A percentile compares a stretch with the other conserved stretches of the same genome.
Evolutionary conservation across 2,329 filamentous ascomycete species (phyloP).

Genomic region (Hymenoscyphus albidus): DNA sequence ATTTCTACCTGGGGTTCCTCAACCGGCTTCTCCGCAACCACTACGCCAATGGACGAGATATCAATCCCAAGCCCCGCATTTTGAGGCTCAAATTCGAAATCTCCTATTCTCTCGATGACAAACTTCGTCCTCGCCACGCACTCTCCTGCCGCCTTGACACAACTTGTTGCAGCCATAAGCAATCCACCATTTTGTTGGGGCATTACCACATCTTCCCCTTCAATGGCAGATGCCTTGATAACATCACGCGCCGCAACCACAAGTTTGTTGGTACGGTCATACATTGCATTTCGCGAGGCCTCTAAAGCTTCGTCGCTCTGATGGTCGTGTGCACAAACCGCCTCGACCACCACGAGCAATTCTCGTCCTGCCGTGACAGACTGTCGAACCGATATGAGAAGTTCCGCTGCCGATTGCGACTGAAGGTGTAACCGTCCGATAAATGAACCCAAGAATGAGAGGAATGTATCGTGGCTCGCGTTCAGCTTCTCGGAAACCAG

Average conservation of each 20-base stretch:
- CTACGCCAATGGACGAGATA: conserved; percentile 36
- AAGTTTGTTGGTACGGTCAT: conserved; percentile 72
- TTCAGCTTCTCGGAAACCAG: conserved; percentile 81
- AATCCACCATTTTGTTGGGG: conserved; percentile 74
- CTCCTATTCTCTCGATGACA: conserved; percentile 83
- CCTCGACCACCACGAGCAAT: conserved; percentile 74
- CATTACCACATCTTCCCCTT: conserved; percentile 71
- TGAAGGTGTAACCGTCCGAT: conserved; percentile 87
- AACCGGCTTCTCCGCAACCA: conserved; percentile 30
- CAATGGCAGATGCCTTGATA: conserved; percentile 63
- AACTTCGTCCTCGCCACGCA: conserved; percentile 83
- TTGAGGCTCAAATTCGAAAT: conserved; percentile 72
- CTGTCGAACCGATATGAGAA: conserved; percentile 77
- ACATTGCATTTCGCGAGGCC: conserved; percentile 70
- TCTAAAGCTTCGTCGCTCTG: conserved; percentile 63
- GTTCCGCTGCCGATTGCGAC: conserved; percentile 81
- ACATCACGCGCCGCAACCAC: conserved; percentile 78
- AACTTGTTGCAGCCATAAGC: conserved; percentile 75
- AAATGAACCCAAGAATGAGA: conserved; percentile 88
- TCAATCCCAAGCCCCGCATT: conserved; percentile 52
- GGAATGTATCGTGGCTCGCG: conserved; percentile 77
- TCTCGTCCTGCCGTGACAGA: conserved; percentile 78
- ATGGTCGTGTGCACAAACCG: conserved; percentile 74
- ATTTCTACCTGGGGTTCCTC: conserved; percentile 21
- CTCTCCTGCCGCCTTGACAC: conserved; percentile 85